phyloP scores from a whole-genome alignment of 768 basidiomycete genomes.

The Auricularia cornea region DNA sequence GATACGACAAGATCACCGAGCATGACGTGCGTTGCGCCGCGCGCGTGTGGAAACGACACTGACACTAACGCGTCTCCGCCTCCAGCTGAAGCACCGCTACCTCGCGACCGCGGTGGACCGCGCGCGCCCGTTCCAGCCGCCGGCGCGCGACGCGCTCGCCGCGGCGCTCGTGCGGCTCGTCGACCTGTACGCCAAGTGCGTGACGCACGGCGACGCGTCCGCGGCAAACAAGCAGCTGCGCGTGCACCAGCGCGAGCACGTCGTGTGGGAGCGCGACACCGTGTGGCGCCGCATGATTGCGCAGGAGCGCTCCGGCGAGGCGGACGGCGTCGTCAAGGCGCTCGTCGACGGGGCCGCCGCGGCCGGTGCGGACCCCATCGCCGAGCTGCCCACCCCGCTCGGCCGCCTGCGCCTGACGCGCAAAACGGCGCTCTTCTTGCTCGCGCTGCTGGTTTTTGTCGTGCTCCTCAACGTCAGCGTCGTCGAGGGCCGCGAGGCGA shows the following conservation, averaged over 20 bases:
- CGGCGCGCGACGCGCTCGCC: constrained; percentile 55
- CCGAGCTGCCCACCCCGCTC: constrained; percentile 49
- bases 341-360: constrained; percentile 31
- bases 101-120: constrained; percentile 61
- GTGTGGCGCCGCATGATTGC: constrained; percentile 96
- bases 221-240: constrained; percentile 75
- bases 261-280: constrained; percentile 96
- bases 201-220: constrained; percentile 59
- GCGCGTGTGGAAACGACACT: neutral
- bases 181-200: constrained; percentile 76
- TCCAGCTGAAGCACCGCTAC: constrained; percentile 69
- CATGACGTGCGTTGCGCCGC: constrained; percentile 46
- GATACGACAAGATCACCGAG: constrained; percentile 90
- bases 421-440: constrained; percentile 47
- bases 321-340: constrained; percentile 25
- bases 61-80: neutral
- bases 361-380: constrained; percentile 5
- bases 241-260: constrained; percentile 82
- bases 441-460: constrained; percentile 52
- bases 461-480: constrained; percentile 51
- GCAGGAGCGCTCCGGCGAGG: constrained; percentile 62
- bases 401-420: constrained; percentile 59
- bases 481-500: constrained; percentile 61
- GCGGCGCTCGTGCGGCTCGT: constrained; percentile 50
- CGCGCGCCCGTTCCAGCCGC: constrained; percentile 57